phyloP scores from a whole-genome alignment of 257 asterid genomes.

The Echium plantagineum region DNA sequence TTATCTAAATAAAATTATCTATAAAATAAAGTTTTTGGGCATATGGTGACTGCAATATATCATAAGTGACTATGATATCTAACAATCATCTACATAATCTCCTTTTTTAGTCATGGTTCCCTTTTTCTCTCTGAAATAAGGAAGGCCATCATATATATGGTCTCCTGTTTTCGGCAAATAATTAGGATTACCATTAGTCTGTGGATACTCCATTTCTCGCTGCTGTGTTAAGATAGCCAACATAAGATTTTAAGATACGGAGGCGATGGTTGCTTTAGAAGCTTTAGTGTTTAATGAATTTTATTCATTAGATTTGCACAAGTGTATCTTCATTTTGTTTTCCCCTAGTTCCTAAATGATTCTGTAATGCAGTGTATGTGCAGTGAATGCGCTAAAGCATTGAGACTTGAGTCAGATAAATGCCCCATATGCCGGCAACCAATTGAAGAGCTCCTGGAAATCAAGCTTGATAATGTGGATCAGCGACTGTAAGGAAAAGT shows the following conservation, averaged over 20 bases:
- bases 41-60: too few species aligned
- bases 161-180: background rate
- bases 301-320: background rate
- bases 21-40: too few species aligned
- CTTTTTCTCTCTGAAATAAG: too few species aligned
- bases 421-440: conserved; percentile 91
- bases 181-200: background rate
- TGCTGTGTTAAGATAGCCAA: background rate
- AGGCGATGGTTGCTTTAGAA: background rate
- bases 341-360: background rate
- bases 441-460: conserved; percentile 74
- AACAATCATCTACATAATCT: too few species aligned
- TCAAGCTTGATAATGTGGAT: conserved; percentile 63
- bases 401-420: conserved; percentile 70
- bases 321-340: background rate
- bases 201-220: background rate
- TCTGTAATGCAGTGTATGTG: conserved; percentile 62
- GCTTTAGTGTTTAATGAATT: background rate
- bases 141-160: background rate
- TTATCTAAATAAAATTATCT: too few species aligned
- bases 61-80: too few species aligned
- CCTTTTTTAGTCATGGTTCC: too few species aligned
- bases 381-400: conserved; percentile 69
- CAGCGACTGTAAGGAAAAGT: background rate
- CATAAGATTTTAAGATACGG: too few species aligned